Percentiles rank a stretch among this genome's conserved stretches.
Conservation (phyloP, 306 rosid species). For the Fagus crenata region DNA sequence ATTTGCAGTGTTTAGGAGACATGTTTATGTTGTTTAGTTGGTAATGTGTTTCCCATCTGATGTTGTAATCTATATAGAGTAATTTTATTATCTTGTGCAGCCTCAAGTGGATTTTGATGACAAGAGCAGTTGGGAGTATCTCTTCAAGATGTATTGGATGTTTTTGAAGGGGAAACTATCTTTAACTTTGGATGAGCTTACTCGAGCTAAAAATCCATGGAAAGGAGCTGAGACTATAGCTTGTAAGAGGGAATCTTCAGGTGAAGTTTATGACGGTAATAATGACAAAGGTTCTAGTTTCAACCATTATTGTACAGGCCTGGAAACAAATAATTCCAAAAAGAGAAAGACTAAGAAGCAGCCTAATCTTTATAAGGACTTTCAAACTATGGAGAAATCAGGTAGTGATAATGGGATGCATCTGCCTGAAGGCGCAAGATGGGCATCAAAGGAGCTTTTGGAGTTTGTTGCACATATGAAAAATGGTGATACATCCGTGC, state of each 20-base stretch:
- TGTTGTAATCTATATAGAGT: not conserved
- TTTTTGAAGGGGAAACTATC: slow-evolving; percentile 70
- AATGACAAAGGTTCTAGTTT: slow-evolving; percentile 47
- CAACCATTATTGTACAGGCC: slow-evolving; percentile 56
- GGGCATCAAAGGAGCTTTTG: slow-evolving; percentile 91
- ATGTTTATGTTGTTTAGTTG: not conserved
- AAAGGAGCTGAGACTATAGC: slow-evolving; percentile 44
- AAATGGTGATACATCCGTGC: slow-evolving; percentile 67
- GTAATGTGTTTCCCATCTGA: slow-evolving; percentile 4
- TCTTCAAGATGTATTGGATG: slow-evolving; percentile 92
- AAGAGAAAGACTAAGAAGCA: slow-evolving; percentile 40
- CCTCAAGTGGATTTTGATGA: slow-evolving; percentile 93
- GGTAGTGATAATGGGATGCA: slow-evolving; percentile 36
- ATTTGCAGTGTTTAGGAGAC: slow-evolving; percentile 17
- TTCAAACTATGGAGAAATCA: slow-evolving; percentile 36
- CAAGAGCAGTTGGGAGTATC: slow-evolving; percentile 98
- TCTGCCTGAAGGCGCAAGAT: slow-evolving; percentile 47
- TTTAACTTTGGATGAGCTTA: slow-evolving; percentile 75
- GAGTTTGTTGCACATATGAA: slow-evolving; percentile 89
- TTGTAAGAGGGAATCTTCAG: slow-evolving; percentile 41
- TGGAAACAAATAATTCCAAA: slow-evolving; percentile 47
- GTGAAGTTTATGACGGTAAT: slow-evolving; percentile 41
- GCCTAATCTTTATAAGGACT: slow-evolving; percentile 33
- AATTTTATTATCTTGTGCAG: slow-evolving; percentile 33
- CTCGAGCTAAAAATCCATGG: slow-evolving; percentile 72